These are phyloP conservation scores for Ceratocystis alfenasii DNA, from an alignment of 2,329 filamentous ascomycete species.

Conservation along the genomic window DNA sequence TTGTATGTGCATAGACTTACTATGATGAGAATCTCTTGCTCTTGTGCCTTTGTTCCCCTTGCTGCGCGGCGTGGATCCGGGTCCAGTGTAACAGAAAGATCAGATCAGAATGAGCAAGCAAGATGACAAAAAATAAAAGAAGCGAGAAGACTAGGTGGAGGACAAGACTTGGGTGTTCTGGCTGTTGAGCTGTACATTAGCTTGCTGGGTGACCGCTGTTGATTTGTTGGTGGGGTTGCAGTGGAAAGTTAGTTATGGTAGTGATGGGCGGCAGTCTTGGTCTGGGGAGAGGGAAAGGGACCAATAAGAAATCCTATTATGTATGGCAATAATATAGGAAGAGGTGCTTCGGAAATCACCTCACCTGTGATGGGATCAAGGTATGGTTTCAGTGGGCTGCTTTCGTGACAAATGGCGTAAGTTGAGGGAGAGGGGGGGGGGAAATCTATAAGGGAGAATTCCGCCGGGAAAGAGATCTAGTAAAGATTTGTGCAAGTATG, in stretches of 20 bases:
- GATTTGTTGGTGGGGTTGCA: neutral
- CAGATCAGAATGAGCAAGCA: slow-evolving; percentile 3
- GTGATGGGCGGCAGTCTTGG: slow-evolving; percentile 8
- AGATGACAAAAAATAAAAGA: neutral
- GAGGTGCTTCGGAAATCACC: slow-evolving; percentile 6
- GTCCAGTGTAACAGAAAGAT: slow-evolving; percentile 9
- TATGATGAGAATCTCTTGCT: neutral
- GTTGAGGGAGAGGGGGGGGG: neutral
- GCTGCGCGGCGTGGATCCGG: neutral
- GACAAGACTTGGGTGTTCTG: neutral
- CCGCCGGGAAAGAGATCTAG: neutral
- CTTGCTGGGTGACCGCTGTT: neutral
- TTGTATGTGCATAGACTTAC: neutral
- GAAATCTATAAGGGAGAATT: neutral
- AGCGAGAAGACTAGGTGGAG: neutral
- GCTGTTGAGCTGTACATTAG: neutral
- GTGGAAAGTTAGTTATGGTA: neutral
- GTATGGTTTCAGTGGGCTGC: slow-evolving; percentile 6
- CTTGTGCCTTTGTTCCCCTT: neutral
- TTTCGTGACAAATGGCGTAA: slow-evolving; percentile 2
- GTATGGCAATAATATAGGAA: neutral
- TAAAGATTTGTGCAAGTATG: neutral
- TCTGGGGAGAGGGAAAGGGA: neutral
- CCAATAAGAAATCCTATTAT: slow-evolving; percentile 6
- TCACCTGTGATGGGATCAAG: neutral